These are phyloP conservation scores for Chaetomiaceae sp. DNA, from an alignment of 2,329 filamentous ascomycete species.

Conservation along the genomic window DNA sequence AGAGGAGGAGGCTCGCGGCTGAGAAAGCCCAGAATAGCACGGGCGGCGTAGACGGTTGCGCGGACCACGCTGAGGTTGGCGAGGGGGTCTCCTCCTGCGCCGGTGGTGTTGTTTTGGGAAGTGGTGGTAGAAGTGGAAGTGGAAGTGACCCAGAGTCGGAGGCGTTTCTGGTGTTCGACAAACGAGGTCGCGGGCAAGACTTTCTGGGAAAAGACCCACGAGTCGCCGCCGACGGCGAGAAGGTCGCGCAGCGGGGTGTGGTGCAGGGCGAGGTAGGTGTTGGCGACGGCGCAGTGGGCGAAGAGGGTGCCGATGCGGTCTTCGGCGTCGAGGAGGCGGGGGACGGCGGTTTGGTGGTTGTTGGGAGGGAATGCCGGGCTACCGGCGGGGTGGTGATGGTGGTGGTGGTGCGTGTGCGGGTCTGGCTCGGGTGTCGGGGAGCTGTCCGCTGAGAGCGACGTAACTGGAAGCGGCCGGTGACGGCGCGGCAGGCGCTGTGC, in stretches of 20 bases:
- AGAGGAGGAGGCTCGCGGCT: conserved; percentile 22
- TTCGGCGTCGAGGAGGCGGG: conserved; percentile 22
- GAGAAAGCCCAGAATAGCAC: conserved; percentile 46
- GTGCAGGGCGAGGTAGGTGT: conserved; percentile 54
- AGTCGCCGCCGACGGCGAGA: conserved; percentile 54
- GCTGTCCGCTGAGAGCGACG: conserved; percentile 19
- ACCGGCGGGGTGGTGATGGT: too few species aligned
- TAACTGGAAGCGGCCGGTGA: conserved; percentile 12
- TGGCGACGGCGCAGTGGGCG: conserved; percentile 40
- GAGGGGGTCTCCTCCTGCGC: conserved; percentile 20
- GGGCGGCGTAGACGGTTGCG: conserved; percentile 48
- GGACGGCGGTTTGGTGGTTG: neutral
- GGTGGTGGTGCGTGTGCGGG: conserved; percentile 17
- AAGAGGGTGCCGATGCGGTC: conserved; percentile 41
- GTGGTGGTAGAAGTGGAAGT: neutral
- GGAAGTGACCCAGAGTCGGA: conserved; percentile 40
- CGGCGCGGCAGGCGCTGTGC: conserved; percentile 37
- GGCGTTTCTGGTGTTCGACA: conserved; percentile 42
- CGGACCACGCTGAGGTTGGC: conserved; percentile 41
- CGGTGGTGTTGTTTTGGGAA: neutral
- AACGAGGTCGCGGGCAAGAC: conserved; percentile 42
- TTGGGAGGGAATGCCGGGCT: conserved; percentile 8
- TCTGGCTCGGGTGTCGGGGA: conserved; percentile 28
- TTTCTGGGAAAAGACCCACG: conserved; percentile 55
- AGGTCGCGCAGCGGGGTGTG: conserved; percentile 56